Conservation (phyloP, 192 early-diverging fungal genomes). For the Chytriomyces hyalinus region DNA sequence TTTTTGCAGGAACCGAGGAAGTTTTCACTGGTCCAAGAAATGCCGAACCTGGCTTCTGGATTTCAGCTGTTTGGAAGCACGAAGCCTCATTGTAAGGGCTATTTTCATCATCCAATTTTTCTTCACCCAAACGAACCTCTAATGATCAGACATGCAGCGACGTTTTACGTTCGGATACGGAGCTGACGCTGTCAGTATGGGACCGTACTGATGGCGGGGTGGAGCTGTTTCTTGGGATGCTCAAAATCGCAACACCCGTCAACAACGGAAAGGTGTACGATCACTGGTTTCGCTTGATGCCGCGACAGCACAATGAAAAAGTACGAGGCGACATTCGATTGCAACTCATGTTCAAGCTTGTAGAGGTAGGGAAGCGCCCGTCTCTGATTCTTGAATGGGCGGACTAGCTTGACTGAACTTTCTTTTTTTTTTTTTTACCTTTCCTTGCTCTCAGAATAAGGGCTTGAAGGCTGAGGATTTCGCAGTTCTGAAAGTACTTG, state of each 20-base stretch:
- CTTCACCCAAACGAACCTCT: neutral
- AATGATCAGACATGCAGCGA: conserved; percentile 43
- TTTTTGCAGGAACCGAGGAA: neutral
- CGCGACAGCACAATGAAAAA: conserved; percentile 49
- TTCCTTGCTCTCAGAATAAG: conserved; percentile 33
- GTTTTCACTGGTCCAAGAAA: neutral
- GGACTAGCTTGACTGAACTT: neutral
- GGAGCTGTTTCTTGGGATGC: conserved; percentile 53
- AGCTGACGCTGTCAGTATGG: conserved; percentile 56
- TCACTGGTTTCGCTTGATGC: conserved; percentile 57
- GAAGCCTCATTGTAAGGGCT: conserved; percentile 56
- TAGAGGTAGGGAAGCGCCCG: conserved; percentile 33
- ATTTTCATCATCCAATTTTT: neutral
- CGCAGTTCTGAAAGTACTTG: conserved; percentile 73
- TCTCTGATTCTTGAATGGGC: neutral
- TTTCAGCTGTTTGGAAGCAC: conserved; percentile 53
- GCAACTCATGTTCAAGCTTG: conserved; percentile 50
- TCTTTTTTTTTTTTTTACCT: neutral
- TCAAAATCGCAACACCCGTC: conserved; percentile 46
- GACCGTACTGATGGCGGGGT: conserved; percentile 45
- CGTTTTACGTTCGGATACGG: conserved; percentile 48
- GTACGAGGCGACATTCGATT: conserved; percentile 55
- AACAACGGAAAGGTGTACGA: conserved; percentile 60
- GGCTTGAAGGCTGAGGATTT: conserved; percentile 60
- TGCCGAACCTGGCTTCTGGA: neutral